A percentile compares a stretch with the other conserved stretches of the same genome.
These are phyloP conservation scores for Penicillium ochrochloron DNA, from an alignment of 495 filamentous ascomycete species.

Conservation along the genomic window DNA sequence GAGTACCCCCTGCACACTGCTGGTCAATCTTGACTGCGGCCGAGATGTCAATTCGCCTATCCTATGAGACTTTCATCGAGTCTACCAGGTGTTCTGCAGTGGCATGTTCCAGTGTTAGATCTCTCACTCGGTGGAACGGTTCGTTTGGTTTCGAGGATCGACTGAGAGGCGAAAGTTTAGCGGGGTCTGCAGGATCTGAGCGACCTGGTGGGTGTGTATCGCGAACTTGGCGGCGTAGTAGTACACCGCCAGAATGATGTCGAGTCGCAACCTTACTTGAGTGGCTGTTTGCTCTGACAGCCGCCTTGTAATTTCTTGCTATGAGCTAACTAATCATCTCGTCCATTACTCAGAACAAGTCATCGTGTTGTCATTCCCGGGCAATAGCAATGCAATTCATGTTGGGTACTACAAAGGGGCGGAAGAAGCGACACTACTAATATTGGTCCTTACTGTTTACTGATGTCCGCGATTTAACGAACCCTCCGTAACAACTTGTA, in stretches of 20 bases:
- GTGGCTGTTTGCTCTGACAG: constrained; percentile 3
- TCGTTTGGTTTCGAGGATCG: constrained; percentile 6
- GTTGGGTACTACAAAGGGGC: background rate
- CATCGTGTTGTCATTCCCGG: background rate
- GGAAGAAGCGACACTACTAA: background rate
- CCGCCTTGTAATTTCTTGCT: background rate
- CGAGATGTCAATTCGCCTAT: constrained; percentile 8
- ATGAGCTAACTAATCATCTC: background rate
- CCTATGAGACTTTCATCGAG: background rate
- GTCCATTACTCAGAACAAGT: background rate
- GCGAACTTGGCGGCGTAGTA: background rate
- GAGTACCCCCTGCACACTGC: background rate
- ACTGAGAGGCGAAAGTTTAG: background rate
- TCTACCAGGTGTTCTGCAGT: background rate
- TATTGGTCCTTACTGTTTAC: no score
- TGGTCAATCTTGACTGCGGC: constrained; percentile 1
- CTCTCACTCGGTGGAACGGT: background rate
- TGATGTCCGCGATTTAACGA: no score
- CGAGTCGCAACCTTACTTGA: background rate
- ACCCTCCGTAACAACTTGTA: no score
- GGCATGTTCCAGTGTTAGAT: background rate
- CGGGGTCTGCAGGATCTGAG: constrained; percentile 3
- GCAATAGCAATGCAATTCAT: background rate
- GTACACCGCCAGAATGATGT: constrained; percentile 34
- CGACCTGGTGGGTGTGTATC: background rate